Evolutionary conservation across 2,329 filamentous ascomycete species (phyloP).

Genomic region (Penicillium sp.): DNA sequence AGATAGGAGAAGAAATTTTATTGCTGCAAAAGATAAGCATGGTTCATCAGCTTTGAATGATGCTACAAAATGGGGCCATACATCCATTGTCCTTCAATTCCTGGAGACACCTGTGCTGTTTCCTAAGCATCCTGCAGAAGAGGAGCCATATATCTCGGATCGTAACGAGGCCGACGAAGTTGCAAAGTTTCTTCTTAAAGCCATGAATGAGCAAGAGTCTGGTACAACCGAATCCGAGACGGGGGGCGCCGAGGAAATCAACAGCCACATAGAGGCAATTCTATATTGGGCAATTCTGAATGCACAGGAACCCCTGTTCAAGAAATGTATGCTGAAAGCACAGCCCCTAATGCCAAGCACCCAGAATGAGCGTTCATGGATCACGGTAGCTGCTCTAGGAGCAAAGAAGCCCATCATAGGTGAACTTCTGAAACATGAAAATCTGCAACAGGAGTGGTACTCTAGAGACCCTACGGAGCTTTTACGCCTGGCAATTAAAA

Average conservation of each 20-base stretch:
- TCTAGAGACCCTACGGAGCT: constrained; percentile 27
- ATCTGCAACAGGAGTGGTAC: not conserved
- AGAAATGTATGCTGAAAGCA: not conserved
- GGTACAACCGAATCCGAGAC: not conserved
- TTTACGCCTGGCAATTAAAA: constrained; percentile 37
- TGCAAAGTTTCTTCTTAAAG: not conserved
- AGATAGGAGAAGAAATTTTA: not conserved
- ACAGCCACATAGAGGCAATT: not conserved
- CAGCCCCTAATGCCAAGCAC: not conserved
- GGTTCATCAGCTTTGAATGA: not conserved
- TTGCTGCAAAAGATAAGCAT: not conserved
- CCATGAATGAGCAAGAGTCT: not conserved
- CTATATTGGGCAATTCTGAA: not conserved
- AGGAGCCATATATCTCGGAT: not conserved
- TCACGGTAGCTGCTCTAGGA: constrained; percentile 6
- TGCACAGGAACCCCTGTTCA: not conserved
- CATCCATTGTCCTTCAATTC: not conserved
- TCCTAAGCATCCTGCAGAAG: not conserved
- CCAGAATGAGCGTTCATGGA: not conserved
- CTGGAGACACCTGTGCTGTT: not conserved
- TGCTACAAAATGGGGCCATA: not conserved
- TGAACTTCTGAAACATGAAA: not conserved
- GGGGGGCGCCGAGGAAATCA: not conserved
- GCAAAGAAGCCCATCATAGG: not conserved
- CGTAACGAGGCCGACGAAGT: not conserved